A percentile compares a stretch with the other conserved stretches of the same genome.
Conservation (phyloP, 345 rosid genomes). For the Brassica napus region DNA sequence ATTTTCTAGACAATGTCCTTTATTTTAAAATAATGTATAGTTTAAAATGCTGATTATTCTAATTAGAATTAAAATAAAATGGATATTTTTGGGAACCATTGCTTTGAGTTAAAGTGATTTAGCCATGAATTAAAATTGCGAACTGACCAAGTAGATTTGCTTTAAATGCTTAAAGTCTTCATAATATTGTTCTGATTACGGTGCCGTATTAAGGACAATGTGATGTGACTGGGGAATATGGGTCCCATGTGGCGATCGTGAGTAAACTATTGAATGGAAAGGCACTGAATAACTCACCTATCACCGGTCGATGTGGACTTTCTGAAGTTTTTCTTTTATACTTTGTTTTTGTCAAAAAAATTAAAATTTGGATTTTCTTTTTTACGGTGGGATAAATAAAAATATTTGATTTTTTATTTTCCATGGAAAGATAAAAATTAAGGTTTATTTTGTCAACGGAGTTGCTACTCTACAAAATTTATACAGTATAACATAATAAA, state of each 20-base stretch:
- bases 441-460: not conserved
- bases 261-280: conserved; percentile 4
- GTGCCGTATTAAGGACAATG: conserved; percentile 3
- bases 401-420: not conserved
- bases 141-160: conserved; percentile 18
- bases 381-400: not conserved
- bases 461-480: not conserved
- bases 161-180: conserved; percentile 20
- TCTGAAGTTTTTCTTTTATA: not conserved
- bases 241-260: conserved; percentile 24
- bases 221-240: conserved; percentile 38
- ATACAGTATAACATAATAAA: not conserved
- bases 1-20: not conserved
- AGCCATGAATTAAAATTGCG: not conserved
- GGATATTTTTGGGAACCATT: not conserved
- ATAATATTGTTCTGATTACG: conserved; percentile 8
- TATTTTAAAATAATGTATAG: not conserved
- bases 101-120: conserved; percentile 6
- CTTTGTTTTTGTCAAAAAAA: not conserved
- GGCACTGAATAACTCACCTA: not conserved
- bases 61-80: not conserved
- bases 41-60: not conserved
- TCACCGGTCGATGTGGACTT: conserved; percentile 18
- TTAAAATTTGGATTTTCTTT: not conserved
- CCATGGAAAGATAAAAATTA: not conserved